Percentiles rank a stretch among this genome's conserved stretches.
Evolutionary conservation across 2,329 filamentous ascomycete genomes (phyloP).

Genomic region (Aspergillus brunneoviolaceus): DNA sequence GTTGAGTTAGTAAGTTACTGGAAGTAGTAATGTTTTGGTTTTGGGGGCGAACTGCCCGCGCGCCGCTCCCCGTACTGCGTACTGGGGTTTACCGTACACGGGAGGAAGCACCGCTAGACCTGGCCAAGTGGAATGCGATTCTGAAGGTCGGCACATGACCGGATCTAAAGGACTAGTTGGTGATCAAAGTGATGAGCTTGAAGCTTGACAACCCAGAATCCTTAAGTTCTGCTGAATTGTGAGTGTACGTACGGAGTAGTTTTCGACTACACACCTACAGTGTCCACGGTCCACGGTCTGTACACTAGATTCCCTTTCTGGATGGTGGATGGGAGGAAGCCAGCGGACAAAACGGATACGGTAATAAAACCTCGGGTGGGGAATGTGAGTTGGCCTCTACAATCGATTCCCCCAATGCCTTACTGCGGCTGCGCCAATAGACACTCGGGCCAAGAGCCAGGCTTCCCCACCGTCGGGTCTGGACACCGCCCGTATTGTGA

Average conservation of each 20-base stretch:
- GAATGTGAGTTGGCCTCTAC: constrained; percentile 18
- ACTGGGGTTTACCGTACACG: background rate
- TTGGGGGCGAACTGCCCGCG: background rate
- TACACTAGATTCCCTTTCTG: background rate
- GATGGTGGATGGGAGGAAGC: background rate
- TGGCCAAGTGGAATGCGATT: background rate
- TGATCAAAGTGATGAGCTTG: no score
- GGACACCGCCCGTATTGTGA: constrained; percentile 18
- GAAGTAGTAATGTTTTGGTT: background rate
- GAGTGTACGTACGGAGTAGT: no score
- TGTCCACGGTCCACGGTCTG: no score
- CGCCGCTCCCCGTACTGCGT: background rate
- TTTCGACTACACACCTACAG: background rate
- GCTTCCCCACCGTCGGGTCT: constrained; percentile 20
- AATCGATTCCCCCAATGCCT: constrained; percentile 17
- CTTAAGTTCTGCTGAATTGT: no score
- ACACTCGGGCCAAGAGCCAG: constrained; percentile 15
- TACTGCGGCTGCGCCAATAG: constrained; percentile 19
- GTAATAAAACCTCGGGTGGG: constrained; percentile 15
- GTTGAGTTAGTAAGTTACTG: no score
- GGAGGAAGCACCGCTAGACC: background rate
- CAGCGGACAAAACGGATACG: background rate
- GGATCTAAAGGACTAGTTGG: no score
- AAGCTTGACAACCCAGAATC: background rate
- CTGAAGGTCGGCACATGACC: background rate